Evolutionary conservation across 345 rosid genomes (phyloP), one percentile per base, ranked within the genome.

Genomic region (Clarkia xantiana): DNA sequence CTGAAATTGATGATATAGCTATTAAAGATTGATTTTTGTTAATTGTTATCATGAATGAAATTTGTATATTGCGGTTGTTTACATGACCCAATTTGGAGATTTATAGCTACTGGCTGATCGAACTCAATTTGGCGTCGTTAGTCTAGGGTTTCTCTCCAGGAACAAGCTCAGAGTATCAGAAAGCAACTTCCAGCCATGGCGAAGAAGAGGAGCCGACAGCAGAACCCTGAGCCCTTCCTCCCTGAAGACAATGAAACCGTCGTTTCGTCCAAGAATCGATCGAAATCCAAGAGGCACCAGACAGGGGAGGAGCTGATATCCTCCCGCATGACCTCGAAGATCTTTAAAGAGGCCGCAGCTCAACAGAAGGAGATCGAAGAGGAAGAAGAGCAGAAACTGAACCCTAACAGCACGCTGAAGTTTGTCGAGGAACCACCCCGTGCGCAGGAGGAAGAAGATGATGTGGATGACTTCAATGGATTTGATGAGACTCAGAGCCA

Each of bases 341-440:
- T 91, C 47, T 53, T 91, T 69, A 91, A 84, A 60, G 83, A 72
- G 65, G 96, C 96, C 0, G 66, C 84, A 61, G 63, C 76, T 40
- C 98, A 86, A 64, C 96, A 80, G 67, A 84, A 66, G 69, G 98
- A 91, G 67, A 57, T 86, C 44, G 73, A 66, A 40, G 86, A 81
- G 38, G 96, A 79, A 60, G 83, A 63, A 14, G 76, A 61, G 0
- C 79, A 64, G 56, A 66, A 52, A 20, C 58, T 51, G 22, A 68
- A 68, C 47, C 71, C 57, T 13, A 47, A 19, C 52, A 57, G 46
- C 12, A 75, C 64, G 3, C 69, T 80, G 41, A 54, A 59, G 18
- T 60, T 58, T 1, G 57, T 72, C 15, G 81, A 68, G 2, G 76
- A 61, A 43, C 79, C 74, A n/a, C 62, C 13, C 34, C 25, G 36